Evolutionary conservation across 1,284 basidiomycete genomes (phyloP).

Genomic region (Sanghuangporus sanghuang): DNA sequence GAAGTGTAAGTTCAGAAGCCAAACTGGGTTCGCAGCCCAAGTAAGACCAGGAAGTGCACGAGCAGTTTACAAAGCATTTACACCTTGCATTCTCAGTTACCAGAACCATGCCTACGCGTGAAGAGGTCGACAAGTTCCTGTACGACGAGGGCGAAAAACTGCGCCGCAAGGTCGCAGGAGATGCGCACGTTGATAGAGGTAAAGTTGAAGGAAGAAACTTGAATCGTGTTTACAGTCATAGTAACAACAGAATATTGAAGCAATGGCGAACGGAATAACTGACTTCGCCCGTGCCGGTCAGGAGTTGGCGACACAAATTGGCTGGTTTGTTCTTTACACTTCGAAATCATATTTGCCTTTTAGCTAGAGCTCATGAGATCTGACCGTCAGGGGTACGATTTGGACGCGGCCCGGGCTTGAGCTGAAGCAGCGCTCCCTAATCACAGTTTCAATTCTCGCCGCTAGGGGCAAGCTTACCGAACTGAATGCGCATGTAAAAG

Average conservation of each 20-base stretch:
- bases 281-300: conserved; percentile 17
- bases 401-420: conserved; percentile 15
- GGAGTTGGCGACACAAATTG: conserved; percentile 14
- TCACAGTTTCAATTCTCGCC: conserved; percentile 10
- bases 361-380: not conserved
- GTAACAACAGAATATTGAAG: not conserved
- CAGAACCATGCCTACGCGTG: conserved; percentile 3
- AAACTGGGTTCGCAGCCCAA: not conserved
- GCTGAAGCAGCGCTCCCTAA: conserved; percentile 15
- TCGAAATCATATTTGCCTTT: not conserved
- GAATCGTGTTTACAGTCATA: too few relatives aligned
- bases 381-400: conserved; percentile 13
- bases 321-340: conserved; percentile 5
- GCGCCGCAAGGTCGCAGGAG: conserved; percentile 16
- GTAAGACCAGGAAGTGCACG: not conserved
- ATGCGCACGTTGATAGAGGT: conserved; percentile 16
- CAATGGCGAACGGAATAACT: conserved; percentile 2
- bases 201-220: not conserved
- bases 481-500: conserved; percentile 14
- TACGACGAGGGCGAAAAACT: conserved; percentile 15
- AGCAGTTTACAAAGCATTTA: not conserved
- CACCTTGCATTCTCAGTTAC: not conserved
- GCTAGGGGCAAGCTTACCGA: conserved; percentile 14
- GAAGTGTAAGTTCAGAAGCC: not conserved
- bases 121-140: conserved; percentile 15